Base-by-base conservation (phyloP, 2,329 filamentous ascomycete species). In the Fusarium nelsonii region DNA sequence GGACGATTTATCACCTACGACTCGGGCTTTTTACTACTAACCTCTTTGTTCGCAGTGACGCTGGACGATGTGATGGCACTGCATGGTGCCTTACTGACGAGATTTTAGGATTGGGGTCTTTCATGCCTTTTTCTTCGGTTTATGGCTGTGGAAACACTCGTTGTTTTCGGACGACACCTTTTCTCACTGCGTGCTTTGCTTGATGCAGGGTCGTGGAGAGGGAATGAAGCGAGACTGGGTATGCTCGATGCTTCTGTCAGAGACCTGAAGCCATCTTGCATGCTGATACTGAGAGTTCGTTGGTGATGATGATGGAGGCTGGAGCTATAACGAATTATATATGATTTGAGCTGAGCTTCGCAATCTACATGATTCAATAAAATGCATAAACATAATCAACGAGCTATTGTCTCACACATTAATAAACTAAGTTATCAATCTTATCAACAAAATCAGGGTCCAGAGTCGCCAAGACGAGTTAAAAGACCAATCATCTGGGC, bases 111-210 rank as follows among this genome's bases (percentile, higher is more conserved):
- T 23, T 32, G 23, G 20, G 43, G 51, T 49, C 56, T 56, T 60
- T 41, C 48, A 55, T 61, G 9, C 36, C 49, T 20, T 23, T 59
- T 59, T 68, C 58, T 68, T 58, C 63, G 57, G 61, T 46, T 59
- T 6, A 55, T 65, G 33, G 45, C 69, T 65, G 64, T 68, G 63
- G 56, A 71, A 66, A 53, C 63, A 56, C 49, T 60, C 41, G 58
- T 62, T 34, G 70, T 71, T 66, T 57, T 63, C 44, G 66, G 57
- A 63, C 72, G 74, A 71, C 67, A 68, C 73, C 71, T 78, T 85
- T 85, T 85, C 85, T 86, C 85, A 84, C 83, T 85, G 79, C 82
- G 79, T 69, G 72, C 78, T 76, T 73, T 78, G 81, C 83, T 81
- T 80, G 62, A 78, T 58, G 84, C 77, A 78, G 76, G 78, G 83